phyloP scores from a whole-genome alignment of 208 protist genomes.

The Crithidia mellificae region DNA sequence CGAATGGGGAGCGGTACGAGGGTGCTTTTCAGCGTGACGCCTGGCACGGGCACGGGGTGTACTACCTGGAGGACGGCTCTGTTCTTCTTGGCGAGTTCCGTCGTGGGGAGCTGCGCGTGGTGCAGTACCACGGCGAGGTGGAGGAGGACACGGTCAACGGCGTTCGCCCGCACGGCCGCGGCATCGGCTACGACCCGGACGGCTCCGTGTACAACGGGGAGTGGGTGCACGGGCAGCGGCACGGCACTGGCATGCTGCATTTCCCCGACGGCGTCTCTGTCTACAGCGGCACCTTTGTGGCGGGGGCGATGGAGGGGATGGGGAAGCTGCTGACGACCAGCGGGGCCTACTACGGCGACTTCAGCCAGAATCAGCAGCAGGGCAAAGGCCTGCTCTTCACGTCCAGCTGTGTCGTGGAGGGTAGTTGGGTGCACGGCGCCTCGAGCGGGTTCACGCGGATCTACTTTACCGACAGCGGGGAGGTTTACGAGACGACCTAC shows the following conservation, averaged over 20 bases:
- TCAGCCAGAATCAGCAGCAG: constrained; percentile 57
- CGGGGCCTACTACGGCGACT: constrained; percentile 77
- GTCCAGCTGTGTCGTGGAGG: constrained; percentile 42
- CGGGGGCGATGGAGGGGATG: constrained; percentile 56
- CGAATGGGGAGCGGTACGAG: constrained; percentile 71
- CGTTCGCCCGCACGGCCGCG: constrained; percentile 61
- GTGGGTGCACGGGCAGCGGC: constrained; percentile 69
- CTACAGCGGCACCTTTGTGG: constrained; percentile 77
- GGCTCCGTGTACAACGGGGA: constrained; percentile 81
- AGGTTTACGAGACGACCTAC: constrained; percentile 81
- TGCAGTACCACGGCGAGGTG: constrained; percentile 79
- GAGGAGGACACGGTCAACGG: constrained; percentile 33
- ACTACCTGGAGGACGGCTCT: constrained; percentile 70
- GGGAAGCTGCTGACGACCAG: constrained; percentile 58
- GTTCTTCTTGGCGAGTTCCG: constrained; percentile 65
- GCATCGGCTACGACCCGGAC: constrained; percentile 42
- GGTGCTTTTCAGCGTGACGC: constrained; percentile 57
- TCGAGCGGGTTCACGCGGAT: constrained; percentile 60
- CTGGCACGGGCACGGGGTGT: constrained; percentile 68
- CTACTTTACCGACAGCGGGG: constrained; percentile 45
- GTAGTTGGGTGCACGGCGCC: constrained; percentile 52
- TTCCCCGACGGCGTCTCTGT: constrained; percentile 38
- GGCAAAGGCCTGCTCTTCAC: constrained; percentile 68
- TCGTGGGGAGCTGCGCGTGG: constrained; percentile 35
- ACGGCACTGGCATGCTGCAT: constrained; percentile 78